A percentile compares a stretch with the other conserved stretches of the same genome.
Conservation (phyloP, 768 basidiomycete genomes). For the Amanita pallidorosea region DNA sequence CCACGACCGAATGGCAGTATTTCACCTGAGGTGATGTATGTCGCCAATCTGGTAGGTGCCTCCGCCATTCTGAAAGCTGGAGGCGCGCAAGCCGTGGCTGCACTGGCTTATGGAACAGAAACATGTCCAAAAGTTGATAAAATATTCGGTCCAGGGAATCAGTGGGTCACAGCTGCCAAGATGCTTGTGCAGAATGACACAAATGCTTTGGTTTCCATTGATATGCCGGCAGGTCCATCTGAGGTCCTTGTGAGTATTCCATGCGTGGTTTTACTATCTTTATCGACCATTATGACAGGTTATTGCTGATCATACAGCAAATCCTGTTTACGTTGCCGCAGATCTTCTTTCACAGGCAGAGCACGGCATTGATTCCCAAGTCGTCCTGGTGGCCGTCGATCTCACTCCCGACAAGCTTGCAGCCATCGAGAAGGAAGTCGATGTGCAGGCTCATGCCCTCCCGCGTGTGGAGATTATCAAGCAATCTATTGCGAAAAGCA, state of each 20-base stretch:
- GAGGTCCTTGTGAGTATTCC: conserved; percentile 78
- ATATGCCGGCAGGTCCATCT: conserved; percentile 98
- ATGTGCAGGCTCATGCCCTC: conserved; percentile 76
- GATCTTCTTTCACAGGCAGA: conserved; percentile 97
- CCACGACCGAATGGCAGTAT: conserved; percentile 87
- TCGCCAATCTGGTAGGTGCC: conserved; percentile 84
- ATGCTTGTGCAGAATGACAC: conserved; percentile 99
- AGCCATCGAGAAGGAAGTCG: conserved; percentile 78
- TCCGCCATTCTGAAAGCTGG: conserved; percentile 89
- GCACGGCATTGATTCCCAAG: conserved; percentile 97
- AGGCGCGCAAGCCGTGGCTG: conserved; percentile 92
- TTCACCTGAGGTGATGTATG: conserved; percentile 96
- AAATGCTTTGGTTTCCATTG: conserved; percentile 90
- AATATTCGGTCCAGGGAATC: conserved; percentile 98
- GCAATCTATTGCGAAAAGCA: conserved; percentile 80
- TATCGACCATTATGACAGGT: conserved; percentile 43
- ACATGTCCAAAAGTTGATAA: conserved; percentile 98
- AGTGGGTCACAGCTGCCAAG: conserved; percentile 99
- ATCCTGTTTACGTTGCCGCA: conserved; percentile 88
- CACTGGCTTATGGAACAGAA: conserved; percentile 93
- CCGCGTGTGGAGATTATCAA: conserved; percentile 86
- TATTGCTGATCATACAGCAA: conserved; percentile 81
- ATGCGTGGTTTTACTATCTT: not conserved
- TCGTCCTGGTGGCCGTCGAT: conserved; percentile 79
- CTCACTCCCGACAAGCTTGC: conserved; percentile 51